A percentile compares a stretch with the other conserved stretches of the same genome.
Conservation (phyloP, 148 eudicot genomes). For the Cornus florida region DNA sequence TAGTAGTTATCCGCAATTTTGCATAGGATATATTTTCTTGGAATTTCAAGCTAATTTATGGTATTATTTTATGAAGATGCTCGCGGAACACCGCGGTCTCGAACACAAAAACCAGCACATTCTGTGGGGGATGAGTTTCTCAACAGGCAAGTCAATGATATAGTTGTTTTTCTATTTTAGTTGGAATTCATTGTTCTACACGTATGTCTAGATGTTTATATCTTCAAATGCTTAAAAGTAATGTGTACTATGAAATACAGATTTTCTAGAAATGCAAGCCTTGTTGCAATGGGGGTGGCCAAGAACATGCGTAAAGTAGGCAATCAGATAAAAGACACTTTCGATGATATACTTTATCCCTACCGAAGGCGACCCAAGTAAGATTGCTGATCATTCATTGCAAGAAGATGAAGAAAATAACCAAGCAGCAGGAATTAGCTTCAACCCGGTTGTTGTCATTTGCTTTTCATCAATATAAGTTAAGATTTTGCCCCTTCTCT, state of each 20-base stretch:
- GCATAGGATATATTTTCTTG: not conserved
- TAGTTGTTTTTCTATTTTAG: not conserved
- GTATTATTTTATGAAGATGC: slow-evolving; percentile 40
- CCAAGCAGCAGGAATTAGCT: slow-evolving; percentile 8
- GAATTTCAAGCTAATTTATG: slow-evolving; percentile 4
- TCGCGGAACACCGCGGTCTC: slow-evolving; percentile 47
- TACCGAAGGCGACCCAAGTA: slow-evolving; percentile 74
- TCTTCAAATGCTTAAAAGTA: not conserved
- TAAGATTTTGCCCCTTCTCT: too few relatives aligned
- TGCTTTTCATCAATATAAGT: too few relatives aligned
- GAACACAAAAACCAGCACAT: slow-evolving; percentile 55
- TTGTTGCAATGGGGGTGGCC: slow-evolving; percentile 85
- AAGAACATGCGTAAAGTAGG: slow-evolving; percentile 78
- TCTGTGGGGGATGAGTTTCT: slow-evolving; percentile 67
- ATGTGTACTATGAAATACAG: slow-evolving; percentile 29
- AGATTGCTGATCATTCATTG: slow-evolving; percentile 18
- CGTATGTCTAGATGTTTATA: too few relatives aligned
- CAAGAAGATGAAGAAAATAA: slow-evolving; percentile 1
- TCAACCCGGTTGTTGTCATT: not conserved
- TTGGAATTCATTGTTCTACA: not conserved
- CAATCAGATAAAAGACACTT: slow-evolving; percentile 60
- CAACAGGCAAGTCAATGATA: slow-evolving; percentile 49
- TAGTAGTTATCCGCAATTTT: not conserved
- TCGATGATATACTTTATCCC: slow-evolving; percentile 75
- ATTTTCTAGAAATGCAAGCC: slow-evolving; percentile 69